phyloP scores from a whole-genome alignment of 352 stramenopile genomes.

The Phytophthora pluvialis region DNA sequence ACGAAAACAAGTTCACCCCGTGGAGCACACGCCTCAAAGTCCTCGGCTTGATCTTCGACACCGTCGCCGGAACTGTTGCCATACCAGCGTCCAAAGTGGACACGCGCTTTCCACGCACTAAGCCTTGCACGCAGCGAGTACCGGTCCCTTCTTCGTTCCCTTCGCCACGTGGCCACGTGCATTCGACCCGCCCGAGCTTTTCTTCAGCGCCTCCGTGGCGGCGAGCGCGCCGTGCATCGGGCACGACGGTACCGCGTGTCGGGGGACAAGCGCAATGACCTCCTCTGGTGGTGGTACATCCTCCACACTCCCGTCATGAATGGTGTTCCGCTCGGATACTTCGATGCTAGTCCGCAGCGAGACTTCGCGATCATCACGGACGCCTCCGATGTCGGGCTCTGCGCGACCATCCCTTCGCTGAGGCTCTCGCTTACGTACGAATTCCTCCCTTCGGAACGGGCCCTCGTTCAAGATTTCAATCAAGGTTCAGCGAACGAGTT shows the following conservation, averaged over 20 bases:
- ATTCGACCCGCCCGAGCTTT: neutral
- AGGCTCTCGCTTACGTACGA: neutral
- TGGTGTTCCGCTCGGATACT: neutral
- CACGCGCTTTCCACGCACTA: neutral
- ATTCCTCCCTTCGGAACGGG: neutral
- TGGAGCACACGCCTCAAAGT: no score
- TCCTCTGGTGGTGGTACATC: slow-evolving; percentile 5
- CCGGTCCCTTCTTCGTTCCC: neutral
- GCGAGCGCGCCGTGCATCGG: neutral
- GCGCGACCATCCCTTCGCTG: no score
- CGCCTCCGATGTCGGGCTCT: no score
- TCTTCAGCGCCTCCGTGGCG: neutral
- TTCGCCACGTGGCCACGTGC: slow-evolving; percentile 1
- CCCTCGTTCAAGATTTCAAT: neutral
- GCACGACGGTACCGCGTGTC: neutral
- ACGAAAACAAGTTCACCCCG: no score
- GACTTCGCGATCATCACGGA: no score
- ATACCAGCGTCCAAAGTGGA: no score
- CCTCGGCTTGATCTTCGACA: no score
- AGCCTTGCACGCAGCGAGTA: neutral
- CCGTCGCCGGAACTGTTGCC: no score
- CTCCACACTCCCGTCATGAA: neutral
- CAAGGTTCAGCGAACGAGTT: slow-evolving; percentile 2
- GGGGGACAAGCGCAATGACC: neutral
- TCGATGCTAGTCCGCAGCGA: neutral